Evolutionary conservation across 208 protist genomes (phyloP), one percentile per base, ranked within the genome.

Genomic region (Trypanosoma mega): DNA sequence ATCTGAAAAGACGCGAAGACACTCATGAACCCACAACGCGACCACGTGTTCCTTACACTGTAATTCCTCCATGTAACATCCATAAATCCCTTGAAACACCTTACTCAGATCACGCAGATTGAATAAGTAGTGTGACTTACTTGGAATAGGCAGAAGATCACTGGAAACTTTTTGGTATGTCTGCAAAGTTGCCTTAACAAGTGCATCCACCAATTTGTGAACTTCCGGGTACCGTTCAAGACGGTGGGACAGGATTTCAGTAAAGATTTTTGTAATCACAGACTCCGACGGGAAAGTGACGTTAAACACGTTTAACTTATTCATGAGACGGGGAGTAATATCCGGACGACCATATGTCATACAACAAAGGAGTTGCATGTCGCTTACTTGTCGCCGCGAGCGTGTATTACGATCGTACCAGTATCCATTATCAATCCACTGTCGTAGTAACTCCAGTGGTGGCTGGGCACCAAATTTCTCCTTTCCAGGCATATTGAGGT

Each of bases 81-180:
- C 77, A 68, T 98, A 85, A 50, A 99, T 87, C 44, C 98, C 98
- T 69, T 98, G 95, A 70, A 99, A 99, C 23, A 99, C 97, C 70
- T 98, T 98, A 69, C 87, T 94, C 34, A 99, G 79, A 72, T 99
- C 98, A 50, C 97, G 90, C 44, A 99, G 66, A 72, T 97, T 99
- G 82, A 99, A 99, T 24, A 99, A 71, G 72, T 99, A 99, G 82
- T 99, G 98, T 16, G 87, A 97, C 80, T 99, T 99, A 54, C 85
- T 96, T 31, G 98, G 98, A 41, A 98, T 99, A 0, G 98, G 98
- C 30, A 98, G 77, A 21, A 99, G 68, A 41, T 94, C 82, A 29
- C 65, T 77, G 9, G 80, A 86, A 9, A 99, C 86, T 31, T 78
- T 77, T 52, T 90, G 88, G 79, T 98, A 99, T 4, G 98, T 83